Evolutionary conservation across 331 rosid genomes (phyloP), one percentile per base, ranked within the genome.

Genomic region (Saraca asoca): DNA sequence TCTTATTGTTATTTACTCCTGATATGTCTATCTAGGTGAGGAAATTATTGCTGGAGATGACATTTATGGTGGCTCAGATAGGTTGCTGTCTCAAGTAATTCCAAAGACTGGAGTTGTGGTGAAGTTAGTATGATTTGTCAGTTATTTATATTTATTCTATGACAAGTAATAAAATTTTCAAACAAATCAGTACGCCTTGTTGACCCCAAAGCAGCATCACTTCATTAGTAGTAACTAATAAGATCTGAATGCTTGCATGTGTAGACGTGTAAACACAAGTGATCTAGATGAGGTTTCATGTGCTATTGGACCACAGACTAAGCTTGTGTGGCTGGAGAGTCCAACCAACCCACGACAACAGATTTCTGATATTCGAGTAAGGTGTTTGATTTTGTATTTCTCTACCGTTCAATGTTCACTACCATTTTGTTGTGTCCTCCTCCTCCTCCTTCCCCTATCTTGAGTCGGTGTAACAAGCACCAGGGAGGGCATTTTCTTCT

Each of bases 301-400:
- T 68, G 87, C 91, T 24, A 81, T 93, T 79, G 90, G 95, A 57
- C 87, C 90, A 52, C 34, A 12, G 77, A 90, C 96, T 11, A 93
- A 90, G 88, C 96, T 88, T 74, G 91, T 93, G 76, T 87, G 98
- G 98, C 75, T 85, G 72, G 98, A 93, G 88, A 90, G 91, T 80
- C 97, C 97, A 37, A 88, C 98, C 69, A 90, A 93, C 75, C 97
- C 98, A 55, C 93, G 94, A 33, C 63, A 66, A 74, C 91, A 75
- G 63, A 78, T 93, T 68, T 83, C 84, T 56, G 87, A 93, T 90
- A 90, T 93, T 78, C 87, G 82, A 49, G 98, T 81, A 60, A 69
- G 80, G 11, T 73, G 83, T 39, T 2, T 7, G 35, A 54, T 44
- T 62, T 58, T 73, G 51, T 51, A 63, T 49, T 56, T 71, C 43